These are phyloP conservation scores for Backusella luteola DNA, from an alignment of 192 early-diverging fungal genomes.

Conservation along the genomic window DNA sequence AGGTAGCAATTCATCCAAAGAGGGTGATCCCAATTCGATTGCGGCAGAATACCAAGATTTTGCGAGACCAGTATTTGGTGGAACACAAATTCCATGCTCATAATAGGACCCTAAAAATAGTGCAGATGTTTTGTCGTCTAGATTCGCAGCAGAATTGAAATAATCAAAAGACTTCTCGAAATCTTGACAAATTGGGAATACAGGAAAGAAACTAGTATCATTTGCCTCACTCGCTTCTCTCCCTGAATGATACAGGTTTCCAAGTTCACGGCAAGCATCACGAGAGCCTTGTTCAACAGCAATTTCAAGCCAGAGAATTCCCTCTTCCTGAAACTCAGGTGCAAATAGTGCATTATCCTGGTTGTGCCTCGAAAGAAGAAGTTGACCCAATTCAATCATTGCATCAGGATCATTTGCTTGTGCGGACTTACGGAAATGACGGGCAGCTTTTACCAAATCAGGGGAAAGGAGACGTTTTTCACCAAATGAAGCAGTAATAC, in stretches of 20 bases:
- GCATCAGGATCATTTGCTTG: slow-evolving; percentile 28
- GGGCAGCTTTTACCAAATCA: slow-evolving; percentile 7
- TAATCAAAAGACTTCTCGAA: slow-evolving; percentile 28
- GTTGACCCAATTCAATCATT: slow-evolving; percentile 31
- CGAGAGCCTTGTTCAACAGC: slow-evolving; percentile 15
- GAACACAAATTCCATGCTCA: slow-evolving; percentile 41
- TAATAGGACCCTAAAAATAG: slow-evolving; percentile 38
- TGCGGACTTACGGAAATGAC: slow-evolving; percentile 21
- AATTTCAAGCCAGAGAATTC: slow-evolving; percentile 23
- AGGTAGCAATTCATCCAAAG: neutral
- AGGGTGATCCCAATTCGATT: neutral
- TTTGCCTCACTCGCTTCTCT: neutral
- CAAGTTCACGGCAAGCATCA: slow-evolving; percentile 24
- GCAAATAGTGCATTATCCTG: neutral
- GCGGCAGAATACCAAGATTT: slow-evolving; percentile 22
- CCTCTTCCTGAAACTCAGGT: neutral
- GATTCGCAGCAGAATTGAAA: slow-evolving; percentile 22
- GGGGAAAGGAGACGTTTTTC: neutral
- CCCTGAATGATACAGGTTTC: slow-evolving; percentile 29
- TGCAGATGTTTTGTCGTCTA: slow-evolving; percentile 30
- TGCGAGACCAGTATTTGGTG: slow-evolving; percentile 22
- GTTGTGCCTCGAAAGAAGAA: slow-evolving; percentile 6
- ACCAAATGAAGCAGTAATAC: slow-evolving; percentile 5
- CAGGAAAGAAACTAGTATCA: neutral
- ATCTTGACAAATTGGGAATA: slow-evolving; percentile 20